Evolutionary conservation across 2,329 filamentous ascomycete genomes (phyloP).

Genomic region (Aspergillus pseudoterreus): DNA sequence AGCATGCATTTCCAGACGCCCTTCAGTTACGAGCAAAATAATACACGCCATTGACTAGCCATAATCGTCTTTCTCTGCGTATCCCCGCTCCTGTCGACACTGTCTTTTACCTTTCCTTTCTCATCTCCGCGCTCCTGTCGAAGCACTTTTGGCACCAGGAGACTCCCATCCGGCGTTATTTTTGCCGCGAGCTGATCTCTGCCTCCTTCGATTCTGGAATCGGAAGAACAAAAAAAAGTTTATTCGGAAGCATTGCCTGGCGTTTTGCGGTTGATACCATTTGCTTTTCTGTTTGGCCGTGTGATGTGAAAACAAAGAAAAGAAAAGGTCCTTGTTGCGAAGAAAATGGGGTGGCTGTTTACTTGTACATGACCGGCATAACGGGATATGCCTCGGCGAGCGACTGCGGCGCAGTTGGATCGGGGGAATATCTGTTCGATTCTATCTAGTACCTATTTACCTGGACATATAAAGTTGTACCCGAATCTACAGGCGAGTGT

Average conservation of each 20-base stretch:
- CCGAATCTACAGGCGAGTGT: no score
- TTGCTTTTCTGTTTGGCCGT: conserved; percentile 12
- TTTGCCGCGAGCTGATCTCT: neutral
- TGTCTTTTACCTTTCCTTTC: conserved; percentile 7
- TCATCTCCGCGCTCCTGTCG: conserved; percentile 2
- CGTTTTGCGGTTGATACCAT: conserved; percentile 35
- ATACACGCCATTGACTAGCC: conserved; percentile 28
- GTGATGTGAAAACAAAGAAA: neutral
- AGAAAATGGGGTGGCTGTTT: no score
- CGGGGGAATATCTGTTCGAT: no score
- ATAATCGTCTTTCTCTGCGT: neutral
- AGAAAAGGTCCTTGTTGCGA: neutral
- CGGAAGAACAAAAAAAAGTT: conserved; percentile 25
- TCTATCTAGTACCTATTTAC: neutral
- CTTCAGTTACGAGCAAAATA: conserved; percentile 52
- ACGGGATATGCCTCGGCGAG: neutral
- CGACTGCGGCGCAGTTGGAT: neutral
- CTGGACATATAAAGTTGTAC: neutral
- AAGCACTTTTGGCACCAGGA: neutral
- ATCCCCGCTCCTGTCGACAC: conserved; percentile 1
- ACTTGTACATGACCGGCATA: neutral
- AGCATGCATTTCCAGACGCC: conserved; percentile 93
- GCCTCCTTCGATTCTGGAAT: conserved; percentile 3
- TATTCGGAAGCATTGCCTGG: conserved; percentile 30
- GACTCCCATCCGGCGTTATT: neutral